Evolutionary conservation across 2,329 filamentous ascomycete species (phyloP).

Genomic region (Ceratocystis eucalypticola): DNA sequence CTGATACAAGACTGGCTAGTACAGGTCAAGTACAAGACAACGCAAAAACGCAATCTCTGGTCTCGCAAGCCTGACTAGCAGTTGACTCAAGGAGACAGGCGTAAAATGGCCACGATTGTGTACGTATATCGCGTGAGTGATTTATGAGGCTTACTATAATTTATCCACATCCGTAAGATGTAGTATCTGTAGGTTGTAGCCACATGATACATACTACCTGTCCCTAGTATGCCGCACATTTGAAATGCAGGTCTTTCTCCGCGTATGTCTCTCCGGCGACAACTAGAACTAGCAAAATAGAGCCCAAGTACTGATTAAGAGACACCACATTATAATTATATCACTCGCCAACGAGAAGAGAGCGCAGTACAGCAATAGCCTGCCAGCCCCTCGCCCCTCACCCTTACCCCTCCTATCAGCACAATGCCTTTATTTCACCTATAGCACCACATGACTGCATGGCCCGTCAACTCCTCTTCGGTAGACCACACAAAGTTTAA

Average conservation of each 20-base stretch:
- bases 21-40: not conserved
- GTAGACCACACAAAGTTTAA: not conserved
- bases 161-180: no score
- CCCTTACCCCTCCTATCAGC: not conserved
- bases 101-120: not conserved
- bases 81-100: not conserved
- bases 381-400: not conserved
- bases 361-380: not conserved
- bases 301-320: not conserved
- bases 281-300: not conserved
- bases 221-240: no score
- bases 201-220: not conserved
- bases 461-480: not conserved
- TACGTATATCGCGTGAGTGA: not conserved
- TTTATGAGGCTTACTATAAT: not conserved
- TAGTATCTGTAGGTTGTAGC: not conserved
- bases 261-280: not conserved
- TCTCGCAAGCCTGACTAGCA: not conserved
- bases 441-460: not conserved
- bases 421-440: not conserved
- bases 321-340: not conserved
- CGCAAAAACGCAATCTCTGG: no score
- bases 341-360: not conserved
- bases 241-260: not conserved
- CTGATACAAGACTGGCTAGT: not conserved